These are phyloP conservation scores for Phylloporus arenicola DNA, from an alignment of 768 basidiomycete species.

Conservation along the genomic window DNA sequence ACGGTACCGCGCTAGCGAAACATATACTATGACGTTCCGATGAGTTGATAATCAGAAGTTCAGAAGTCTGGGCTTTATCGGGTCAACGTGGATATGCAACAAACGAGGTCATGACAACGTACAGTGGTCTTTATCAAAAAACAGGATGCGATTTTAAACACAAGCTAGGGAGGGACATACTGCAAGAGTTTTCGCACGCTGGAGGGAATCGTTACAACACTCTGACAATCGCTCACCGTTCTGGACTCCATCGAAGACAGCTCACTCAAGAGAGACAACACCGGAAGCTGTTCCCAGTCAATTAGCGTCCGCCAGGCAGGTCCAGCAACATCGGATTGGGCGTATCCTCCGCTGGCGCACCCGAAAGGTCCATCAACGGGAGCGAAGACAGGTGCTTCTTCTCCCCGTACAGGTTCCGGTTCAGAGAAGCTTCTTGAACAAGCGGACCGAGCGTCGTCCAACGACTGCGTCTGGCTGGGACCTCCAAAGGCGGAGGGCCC, in stretches of 20 bases:
- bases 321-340: conserved; percentile 42
- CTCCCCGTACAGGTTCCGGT: conserved; percentile 31
- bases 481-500: too few relatives aligned
- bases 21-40: too few relatives aligned
- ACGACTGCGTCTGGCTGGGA: too few relatives aligned
- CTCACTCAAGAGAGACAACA: conserved; percentile 63
- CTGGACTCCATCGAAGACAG: too few relatives aligned
- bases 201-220: background rate
- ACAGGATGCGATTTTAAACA: background rate
- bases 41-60: too few relatives aligned
- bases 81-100: too few relatives aligned
- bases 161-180: conserved; percentile 6
- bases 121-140: too few relatives aligned
- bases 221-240: conserved; percentile 32
- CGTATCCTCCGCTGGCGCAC: conserved; percentile 7
- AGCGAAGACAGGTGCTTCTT: conserved; percentile 57
- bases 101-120: too few relatives aligned
- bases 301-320: conserved; percentile 54
- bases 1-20: conserved; percentile 28
- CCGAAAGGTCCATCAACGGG: conserved; percentile 54
- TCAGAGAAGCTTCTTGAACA: conserved; percentile 8
- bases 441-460: too few relatives aligned
- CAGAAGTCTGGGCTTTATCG: too few relatives aligned
- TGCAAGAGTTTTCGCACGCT: conserved; percentile 28
- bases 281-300: conserved; percentile 49